These are phyloP conservation scores for Nakaseomyces bracarensis DNA, from an alignment of 1,139 yeast species.

Conservation along the genomic window DNA sequence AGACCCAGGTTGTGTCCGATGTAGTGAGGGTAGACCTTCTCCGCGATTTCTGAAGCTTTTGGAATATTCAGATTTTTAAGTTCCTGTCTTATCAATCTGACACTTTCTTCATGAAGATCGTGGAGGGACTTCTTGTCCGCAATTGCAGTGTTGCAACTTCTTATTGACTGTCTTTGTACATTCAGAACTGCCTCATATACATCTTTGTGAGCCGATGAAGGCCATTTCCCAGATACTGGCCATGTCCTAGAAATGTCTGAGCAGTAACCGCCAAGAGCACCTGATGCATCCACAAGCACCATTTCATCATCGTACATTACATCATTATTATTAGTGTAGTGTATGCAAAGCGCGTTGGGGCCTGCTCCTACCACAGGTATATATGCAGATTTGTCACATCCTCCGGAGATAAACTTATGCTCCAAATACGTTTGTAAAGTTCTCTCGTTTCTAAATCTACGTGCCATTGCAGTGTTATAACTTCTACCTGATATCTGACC, in stretches of 20 bases:
- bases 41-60: conserved; percentile 34
- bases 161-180: conserved; percentile 74
- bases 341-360: conserved; percentile 74
- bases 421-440: conserved; percentile 76
- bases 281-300: conserved; percentile 94
- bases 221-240: conserved; percentile 73
- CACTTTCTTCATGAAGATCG: conserved; percentile 69
- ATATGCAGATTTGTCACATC: conserved; percentile 85
- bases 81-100: conserved; percentile 50
- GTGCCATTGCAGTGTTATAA: conserved; percentile 71
- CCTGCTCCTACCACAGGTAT: conserved; percentile 97
- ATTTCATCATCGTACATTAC: conserved; percentile 63
- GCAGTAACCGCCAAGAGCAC: conserved; percentile 86
- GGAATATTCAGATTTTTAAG: conserved; percentile 65
- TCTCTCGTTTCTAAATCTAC: conserved; percentile 60
- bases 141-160: conserved; percentile 40
- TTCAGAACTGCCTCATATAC: conserved; percentile 80
- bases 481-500: conserved; percentile 77
- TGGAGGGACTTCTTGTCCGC: conserved; percentile 47
- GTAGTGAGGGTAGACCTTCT: conserved; percentile 81
- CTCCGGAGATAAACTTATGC: conserved; percentile 72
- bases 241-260: conserved; percentile 95
- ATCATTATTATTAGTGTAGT: conserved; percentile 85
- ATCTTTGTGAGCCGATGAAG: conserved; percentile 65
- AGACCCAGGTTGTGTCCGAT: conserved; percentile 93